Conservation (phyloP, 306 rosid genomes). For the Quillaja saponaria region DNA sequence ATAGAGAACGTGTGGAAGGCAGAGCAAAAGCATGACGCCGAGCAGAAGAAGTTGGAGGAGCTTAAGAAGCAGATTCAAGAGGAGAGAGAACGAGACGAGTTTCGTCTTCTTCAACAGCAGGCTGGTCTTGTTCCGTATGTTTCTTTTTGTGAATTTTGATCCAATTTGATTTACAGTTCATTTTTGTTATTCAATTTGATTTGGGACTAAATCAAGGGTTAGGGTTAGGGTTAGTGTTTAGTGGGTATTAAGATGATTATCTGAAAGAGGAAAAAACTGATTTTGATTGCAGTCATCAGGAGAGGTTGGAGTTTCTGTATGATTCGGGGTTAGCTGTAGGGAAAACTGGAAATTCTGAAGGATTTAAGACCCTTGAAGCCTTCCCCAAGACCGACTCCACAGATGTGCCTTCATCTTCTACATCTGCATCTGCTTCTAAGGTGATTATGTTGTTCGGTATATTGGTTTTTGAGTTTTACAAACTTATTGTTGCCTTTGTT, state of each 20-base stretch:
- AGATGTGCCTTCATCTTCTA: constrained; percentile 25
- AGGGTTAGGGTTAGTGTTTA: constrained; percentile 26
- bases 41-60: constrained; percentile 86
- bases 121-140: constrained; percentile 94
- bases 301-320: constrained; percentile 85
- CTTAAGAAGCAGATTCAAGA: constrained; percentile 91
- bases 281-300: constrained; percentile 63
- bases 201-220: background rate
- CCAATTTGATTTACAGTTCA: background rate
- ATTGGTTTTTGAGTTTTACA: background rate
- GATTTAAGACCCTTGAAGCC: constrained; percentile 73
- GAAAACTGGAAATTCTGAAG: constrained; percentile 56
- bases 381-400: constrained; percentile 51
- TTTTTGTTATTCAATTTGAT: background rate
- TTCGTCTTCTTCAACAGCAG: constrained; percentile 89
- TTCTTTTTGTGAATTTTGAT: background rate
- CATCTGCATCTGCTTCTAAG: constrained; percentile 54
- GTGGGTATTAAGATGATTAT: background rate
- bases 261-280: background rate
- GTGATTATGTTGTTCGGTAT: constrained; percentile 14
- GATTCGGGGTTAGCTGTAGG: constrained; percentile 93
- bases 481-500: background rate
- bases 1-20: constrained; percentile 98
- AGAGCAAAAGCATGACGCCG: constrained; percentile 89
- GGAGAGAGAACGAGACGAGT: constrained; percentile 79